phyloP scores from a whole-genome alignment of 495 filamentous ascomycete species.

The Elaphomyces granulatus region DNA sequence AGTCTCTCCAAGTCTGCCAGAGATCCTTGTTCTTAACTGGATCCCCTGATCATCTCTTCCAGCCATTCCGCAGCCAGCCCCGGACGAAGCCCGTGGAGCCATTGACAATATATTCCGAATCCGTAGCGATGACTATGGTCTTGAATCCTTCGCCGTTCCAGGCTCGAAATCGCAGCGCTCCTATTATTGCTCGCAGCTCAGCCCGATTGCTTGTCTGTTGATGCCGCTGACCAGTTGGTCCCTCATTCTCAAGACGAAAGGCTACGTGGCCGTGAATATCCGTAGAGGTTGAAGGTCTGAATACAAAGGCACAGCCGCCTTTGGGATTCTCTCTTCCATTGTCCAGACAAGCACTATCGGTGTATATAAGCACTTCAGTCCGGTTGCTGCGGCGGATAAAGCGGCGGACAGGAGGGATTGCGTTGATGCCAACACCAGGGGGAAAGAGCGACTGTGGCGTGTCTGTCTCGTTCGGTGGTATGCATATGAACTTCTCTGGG shows the following conservation, averaged over 20 bases:
- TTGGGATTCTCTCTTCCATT: slow-evolving; percentile 19
- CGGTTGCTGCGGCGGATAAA: slow-evolving; percentile 15
- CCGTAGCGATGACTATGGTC: slow-evolving; percentile 26
- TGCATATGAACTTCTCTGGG: too few relatives aligned
- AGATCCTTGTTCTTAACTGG: slow-evolving; percentile 28
- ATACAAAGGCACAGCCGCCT: slow-evolving; percentile 25
- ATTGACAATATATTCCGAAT: slow-evolving; percentile 26
- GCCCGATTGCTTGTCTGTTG: slow-evolving; percentile 30
- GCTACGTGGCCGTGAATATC: background rate
- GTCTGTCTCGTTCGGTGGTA: too few relatives aligned
- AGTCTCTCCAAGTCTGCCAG: slow-evolving; percentile 27
- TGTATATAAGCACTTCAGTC: slow-evolving; percentile 24
- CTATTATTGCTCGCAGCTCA: slow-evolving; percentile 31
- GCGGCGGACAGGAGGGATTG: slow-evolving; percentile 7
- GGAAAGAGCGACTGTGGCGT: slow-evolving; percentile 14
- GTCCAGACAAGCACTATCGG: slow-evolving; percentile 25
- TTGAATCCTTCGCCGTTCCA: slow-evolving; percentile 25
- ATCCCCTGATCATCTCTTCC: slow-evolving; percentile 12
- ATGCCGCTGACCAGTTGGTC: slow-evolving; percentile 12
- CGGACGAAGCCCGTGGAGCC: slow-evolving; percentile 20
- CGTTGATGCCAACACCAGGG: slow-evolving; percentile 2
- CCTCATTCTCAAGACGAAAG: slow-evolving; percentile 9
- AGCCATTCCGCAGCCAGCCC: slow-evolving; percentile 21
- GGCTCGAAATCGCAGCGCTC: slow-evolving; percentile 20
- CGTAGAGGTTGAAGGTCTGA: slow-evolving; percentile 1